Evolutionary conservation across 2,329 filamentous ascomycete genomes (phyloP), one percentile per base, ranked within the genome.

Genomic region (Chaetomium olivaceum): DNA sequence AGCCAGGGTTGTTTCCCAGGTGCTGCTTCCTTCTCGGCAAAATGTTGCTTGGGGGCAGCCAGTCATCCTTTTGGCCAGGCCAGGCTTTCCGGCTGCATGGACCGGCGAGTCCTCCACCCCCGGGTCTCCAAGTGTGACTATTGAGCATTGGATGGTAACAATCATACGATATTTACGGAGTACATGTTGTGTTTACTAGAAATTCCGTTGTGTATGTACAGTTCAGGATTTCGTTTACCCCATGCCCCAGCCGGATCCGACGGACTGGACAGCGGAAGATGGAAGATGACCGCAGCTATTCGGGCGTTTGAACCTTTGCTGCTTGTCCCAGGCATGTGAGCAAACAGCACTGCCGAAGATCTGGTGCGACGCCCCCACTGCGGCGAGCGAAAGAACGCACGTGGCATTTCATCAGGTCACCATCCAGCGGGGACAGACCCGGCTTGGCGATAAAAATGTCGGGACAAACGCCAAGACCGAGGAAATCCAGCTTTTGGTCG

Each of bases 371-470:
- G 21, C 39, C 33, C 33, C 58, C 39, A 33, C 39, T 50, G 23
- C 51, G 46, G 23, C 23, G 31, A 48, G 48, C 59, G 23, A 23
- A 46, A 25, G 5, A 23, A 23, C 51, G 51, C 60, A 62, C 60
- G 60, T 62, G 60, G 60, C 60, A 33, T 48, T 62, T 48, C 9
- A 48, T 46, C 48, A 48, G 56, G 43, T 11, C 39, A 48, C 23
- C 33, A 58, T 16, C n/a, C 57, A 36, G 33, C 33, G 27, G 43
- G 57, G 57, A 36, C 27, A 59, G 2, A 43, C 39, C 19, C 25
- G 43, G 33, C 43, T 50, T 50, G 39, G 23, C 48, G 21, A 23
- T 51, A 23, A 51, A 23, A 51, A 2, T 23, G 23, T 25, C 12
- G 23, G 21, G 21, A 25, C 51, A 19, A 19, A 7, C 51, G 51